phyloP scores from a whole-genome alignment of 176 grass and related monocot species.

The Musa schizocarpa region DNA sequence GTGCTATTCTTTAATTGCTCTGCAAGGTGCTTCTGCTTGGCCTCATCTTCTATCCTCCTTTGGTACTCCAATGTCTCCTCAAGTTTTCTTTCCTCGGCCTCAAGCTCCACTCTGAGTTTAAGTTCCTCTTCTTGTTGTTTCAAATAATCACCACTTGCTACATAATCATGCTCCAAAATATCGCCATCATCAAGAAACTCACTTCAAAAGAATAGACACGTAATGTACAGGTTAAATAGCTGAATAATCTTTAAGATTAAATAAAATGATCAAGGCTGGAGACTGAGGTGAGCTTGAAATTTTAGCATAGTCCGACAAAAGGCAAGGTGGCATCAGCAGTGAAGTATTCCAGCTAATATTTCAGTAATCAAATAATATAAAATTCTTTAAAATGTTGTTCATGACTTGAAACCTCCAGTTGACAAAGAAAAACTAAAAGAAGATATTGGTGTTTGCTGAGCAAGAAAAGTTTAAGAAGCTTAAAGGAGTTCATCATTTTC shows the following conservation, averaged over 20 bases:
- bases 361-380: no score
- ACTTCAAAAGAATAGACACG: conserved; percentile 42
- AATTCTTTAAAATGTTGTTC: no score
- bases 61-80: conserved; percentile 87
- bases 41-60: conserved; percentile 66
- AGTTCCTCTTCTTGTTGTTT: conserved; percentile 72
- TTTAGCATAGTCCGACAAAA: no score
- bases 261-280: not conserved
- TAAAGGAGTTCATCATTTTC: no score
- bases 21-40: conserved; percentile 60
- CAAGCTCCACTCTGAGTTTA: conserved; percentile 46
- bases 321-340: no score
- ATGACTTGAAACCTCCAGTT: no score
- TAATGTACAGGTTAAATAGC: conserved; percentile 9
- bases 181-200: conserved; percentile 39
- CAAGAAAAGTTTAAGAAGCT: no score
- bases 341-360: no score
- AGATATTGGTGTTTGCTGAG: no score
- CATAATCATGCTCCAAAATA: conserved; percentile 40
- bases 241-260: not conserved
- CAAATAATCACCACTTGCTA: conserved; percentile 36
- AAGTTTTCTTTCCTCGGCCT: conserved; percentile 80
- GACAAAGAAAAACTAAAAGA: no score
- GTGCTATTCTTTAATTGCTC: conserved; percentile 39
- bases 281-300: no score